Percentiles rank a stretch among this genome's conserved stretches.
Evolutionary conservation across 495 filamentous ascomycete species (phyloP).

Genomic region (Hypoxylon cercidicola): DNA sequence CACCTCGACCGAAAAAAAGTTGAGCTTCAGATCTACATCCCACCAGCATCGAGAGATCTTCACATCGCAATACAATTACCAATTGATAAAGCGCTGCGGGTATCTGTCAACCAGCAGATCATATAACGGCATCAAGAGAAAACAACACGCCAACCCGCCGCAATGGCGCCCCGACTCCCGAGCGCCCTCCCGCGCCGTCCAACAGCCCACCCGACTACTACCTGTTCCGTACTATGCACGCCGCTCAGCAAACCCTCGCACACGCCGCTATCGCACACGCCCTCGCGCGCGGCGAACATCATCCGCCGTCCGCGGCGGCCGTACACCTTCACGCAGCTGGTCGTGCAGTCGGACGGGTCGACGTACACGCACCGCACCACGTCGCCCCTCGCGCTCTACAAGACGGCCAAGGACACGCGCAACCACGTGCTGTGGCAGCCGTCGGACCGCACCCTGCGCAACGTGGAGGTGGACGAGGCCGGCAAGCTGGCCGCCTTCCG

Average conservation of each 20-base stretch:
- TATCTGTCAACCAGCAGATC: not conserved
- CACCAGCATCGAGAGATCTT: not conserved
- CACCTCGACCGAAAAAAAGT: constrained; percentile 27
- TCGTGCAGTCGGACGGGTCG: constrained; percentile 91
- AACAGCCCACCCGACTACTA: constrained; percentile 35
- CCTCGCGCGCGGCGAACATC: constrained; percentile 83
- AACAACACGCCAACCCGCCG: constrained; percentile 13
- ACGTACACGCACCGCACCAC: constrained; percentile 91
- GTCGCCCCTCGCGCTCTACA: constrained; percentile 80
- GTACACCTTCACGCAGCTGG: constrained; percentile 95
- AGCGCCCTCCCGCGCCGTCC: constrained; percentile 42
- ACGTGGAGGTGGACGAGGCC: constrained; percentile 95
- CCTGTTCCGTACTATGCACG: not conserved
- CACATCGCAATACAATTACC: not conserved
- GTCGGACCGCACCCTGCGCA: constrained; percentile 75
- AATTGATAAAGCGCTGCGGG: not conserved
- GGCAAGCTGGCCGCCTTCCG: constrained; percentile 88
- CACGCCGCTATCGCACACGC: constrained; percentile 48
- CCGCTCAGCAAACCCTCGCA: constrained; percentile 30
- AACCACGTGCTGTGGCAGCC: constrained; percentile 95
- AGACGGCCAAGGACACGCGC: constrained; percentile 80
- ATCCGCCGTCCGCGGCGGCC: constrained; percentile 87
- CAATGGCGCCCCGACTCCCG: constrained; percentile 43
- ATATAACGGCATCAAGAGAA: not conserved
- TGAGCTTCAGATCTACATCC: constrained; percentile 7